A percentile compares a stretch with the other conserved stretches of the same genome.
Conservation (phyloP, 768 basidiomycete species). For the Calvatia gigantea region DNA sequence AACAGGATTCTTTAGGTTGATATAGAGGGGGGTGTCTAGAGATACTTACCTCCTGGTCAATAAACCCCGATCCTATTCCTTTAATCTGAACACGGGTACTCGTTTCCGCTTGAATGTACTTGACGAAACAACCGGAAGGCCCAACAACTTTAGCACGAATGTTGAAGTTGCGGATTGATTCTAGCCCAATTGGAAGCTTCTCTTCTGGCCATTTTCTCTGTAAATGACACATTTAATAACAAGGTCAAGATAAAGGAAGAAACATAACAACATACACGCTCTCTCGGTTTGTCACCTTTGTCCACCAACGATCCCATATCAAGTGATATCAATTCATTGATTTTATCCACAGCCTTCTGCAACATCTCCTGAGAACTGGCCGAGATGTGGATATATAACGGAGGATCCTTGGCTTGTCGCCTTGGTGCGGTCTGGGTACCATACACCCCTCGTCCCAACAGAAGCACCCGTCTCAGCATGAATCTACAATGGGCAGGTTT, state of each 20-base stretch:
- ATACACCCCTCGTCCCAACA: slow-evolving; percentile 89
- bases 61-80: slow-evolving; percentile 90
- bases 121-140: slow-evolving; percentile 93
- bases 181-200: slow-evolving; percentile 85
- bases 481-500: slow-evolving; percentile 49
- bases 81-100: slow-evolving; percentile 97
- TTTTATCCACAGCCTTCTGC: slow-evolving; percentile 62
- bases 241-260: background rate
- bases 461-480: slow-evolving; percentile 90
- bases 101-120: slow-evolving; percentile 97
- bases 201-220: slow-evolving; percentile 98
- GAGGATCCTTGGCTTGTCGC: slow-evolving; percentile 91
- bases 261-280: slow-evolving; percentile 44
- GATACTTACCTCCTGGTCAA: slow-evolving; percentile 47
- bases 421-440: slow-evolving; percentile 92
- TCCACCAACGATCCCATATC: slow-evolving; percentile 83
- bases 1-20: background rate
- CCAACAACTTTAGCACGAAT: slow-evolving; percentile 97
- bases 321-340: slow-evolving; percentile 68
- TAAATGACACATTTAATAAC: background rate
- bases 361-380: slow-evolving; percentile 66
- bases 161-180: slow-evolving; percentile 94
- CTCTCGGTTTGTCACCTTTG: slow-evolving; percentile 63
- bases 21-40: background rate
- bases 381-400: slow-evolving; percentile 90